phyloP scores from a whole-genome alignment of 352 stramenopile species.

The Phytophthora cajani region DNA sequence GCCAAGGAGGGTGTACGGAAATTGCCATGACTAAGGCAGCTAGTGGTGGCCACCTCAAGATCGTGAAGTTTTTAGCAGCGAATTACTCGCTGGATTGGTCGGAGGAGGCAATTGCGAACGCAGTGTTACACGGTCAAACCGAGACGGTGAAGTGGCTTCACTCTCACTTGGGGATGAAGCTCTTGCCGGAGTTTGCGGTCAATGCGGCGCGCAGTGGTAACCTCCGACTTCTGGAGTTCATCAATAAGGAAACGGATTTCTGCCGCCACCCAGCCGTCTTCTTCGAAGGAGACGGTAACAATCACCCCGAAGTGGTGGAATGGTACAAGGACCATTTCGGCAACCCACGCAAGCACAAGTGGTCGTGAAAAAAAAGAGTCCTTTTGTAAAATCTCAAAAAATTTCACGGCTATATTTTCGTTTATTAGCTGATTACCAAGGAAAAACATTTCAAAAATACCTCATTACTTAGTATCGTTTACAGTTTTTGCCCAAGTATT shows the following conservation, averaged over 20 bases:
- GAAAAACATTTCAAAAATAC: no score
- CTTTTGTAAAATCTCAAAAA: no score
- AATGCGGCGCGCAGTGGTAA: slow-evolving; percentile 9
- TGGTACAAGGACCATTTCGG: slow-evolving; percentile 17
- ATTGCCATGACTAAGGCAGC: slow-evolving; percentile 11
- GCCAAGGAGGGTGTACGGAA: background rate
- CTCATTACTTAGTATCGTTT: no score
- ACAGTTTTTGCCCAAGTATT: no score
- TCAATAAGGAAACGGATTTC: slow-evolving; percentile 4
- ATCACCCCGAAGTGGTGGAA: slow-evolving; percentile 14
- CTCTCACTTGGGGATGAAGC: slow-evolving; percentile 17
- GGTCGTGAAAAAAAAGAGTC: no score
- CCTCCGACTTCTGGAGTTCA: slow-evolving; percentile 28
- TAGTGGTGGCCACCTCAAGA: slow-evolving; percentile 8
- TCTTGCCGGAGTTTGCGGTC: background rate
- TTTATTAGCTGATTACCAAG: no score
- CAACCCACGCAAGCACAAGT: slow-evolving; percentile 16
- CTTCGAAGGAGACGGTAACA: slow-evolving; percentile 6
- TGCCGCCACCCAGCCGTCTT: background rate
- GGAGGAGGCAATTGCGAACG: slow-evolving; percentile 17
- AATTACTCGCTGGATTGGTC: slow-evolving; percentile 27
- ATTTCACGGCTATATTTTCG: no score
- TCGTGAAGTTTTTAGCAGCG: slow-evolving; percentile 29
- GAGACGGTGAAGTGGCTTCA: slow-evolving; percentile 31
- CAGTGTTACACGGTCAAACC: slow-evolving; percentile 12